phyloP scores from a whole-genome alignment of 192 early-diverging fungal species.

The Coemansia sp. region DNA sequence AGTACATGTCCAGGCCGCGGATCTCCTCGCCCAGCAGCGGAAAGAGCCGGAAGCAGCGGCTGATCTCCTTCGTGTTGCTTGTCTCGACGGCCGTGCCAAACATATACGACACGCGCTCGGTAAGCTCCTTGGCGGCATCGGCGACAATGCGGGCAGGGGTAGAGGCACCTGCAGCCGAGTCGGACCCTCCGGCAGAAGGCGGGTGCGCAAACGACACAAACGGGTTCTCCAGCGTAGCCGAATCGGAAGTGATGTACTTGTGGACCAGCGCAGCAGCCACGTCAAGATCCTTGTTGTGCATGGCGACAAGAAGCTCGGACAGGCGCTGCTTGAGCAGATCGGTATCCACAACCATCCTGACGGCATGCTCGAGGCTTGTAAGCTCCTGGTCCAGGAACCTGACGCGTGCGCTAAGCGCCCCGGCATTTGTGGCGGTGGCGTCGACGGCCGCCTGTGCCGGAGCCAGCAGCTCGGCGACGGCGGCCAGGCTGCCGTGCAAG shows the following conservation, averaged over 20 bases:
- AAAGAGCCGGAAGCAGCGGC: slow-evolving; percentile 88
- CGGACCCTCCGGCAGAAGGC: background rate
- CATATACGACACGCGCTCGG: slow-evolving; percentile 68
- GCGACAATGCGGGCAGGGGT: slow-evolving; percentile 49
- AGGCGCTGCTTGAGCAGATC: slow-evolving; percentile 49
- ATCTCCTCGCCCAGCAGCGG: slow-evolving; percentile 79
- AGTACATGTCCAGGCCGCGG: slow-evolving; percentile 88
- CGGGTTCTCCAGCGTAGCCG: slow-evolving; percentile 24
- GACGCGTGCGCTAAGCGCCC: slow-evolving; percentile 82
- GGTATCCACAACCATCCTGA: slow-evolving; percentile 71
- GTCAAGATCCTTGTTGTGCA: slow-evolving; percentile 56
- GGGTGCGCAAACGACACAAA: slow-evolving; percentile 41
- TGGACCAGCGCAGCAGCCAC: slow-evolving; percentile 54
- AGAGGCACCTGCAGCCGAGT: background rate
- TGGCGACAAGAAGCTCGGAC: slow-evolving; percentile 32
- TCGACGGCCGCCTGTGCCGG: slow-evolving; percentile 40
- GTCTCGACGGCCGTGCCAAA: slow-evolving; percentile 78
- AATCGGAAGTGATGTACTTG: slow-evolving; percentile 23
- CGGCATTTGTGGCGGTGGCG: slow-evolving; percentile 63
- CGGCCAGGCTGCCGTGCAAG: slow-evolving; percentile 10
- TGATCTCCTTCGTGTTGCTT: slow-evolving; percentile 72
- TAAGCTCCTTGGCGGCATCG: slow-evolving; percentile 60
- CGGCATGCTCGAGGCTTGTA: slow-evolving; percentile 68
- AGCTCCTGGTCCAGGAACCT: slow-evolving; percentile 81
- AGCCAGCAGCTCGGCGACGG: slow-evolving; percentile 12